Conservation (phyloP, 1,284 basidiomycete genomes). For the Pseudozyma tsukubaensis region DNA sequence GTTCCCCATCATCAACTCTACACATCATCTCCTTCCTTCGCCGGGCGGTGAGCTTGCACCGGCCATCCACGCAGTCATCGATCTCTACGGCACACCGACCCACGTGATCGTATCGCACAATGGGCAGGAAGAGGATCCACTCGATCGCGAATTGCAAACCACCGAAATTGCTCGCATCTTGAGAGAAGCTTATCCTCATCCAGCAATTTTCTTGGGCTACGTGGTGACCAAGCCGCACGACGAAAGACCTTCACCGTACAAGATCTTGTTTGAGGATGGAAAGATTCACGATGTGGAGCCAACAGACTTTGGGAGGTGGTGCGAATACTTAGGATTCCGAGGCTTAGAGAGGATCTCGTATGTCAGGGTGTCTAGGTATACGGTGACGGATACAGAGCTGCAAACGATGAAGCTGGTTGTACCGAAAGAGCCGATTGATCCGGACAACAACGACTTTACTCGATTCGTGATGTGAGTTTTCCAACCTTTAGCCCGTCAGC, state of each 20-base stretch:
- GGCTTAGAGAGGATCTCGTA: conserved; percentile 60
- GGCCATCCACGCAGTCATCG: conserved; percentile 79
- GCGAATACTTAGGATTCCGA: conserved; percentile 66
- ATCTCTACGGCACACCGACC: conserved; percentile 83
- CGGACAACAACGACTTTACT: conserved; percentile 48
- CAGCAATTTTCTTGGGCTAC: conserved; percentile 81
- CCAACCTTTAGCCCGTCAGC: background rate
- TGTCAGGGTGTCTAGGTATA: conserved; percentile 62
- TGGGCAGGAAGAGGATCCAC: conserved; percentile 88
- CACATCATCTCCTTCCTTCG: conserved; percentile 88
- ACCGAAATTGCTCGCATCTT: conserved; percentile 84
- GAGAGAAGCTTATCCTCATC: conserved; percentile 78
- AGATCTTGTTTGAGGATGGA: conserved; percentile 74
- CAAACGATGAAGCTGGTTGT: conserved; percentile 64
- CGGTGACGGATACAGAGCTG: conserved; percentile 65
- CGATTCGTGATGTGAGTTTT: conserved; percentile 46
- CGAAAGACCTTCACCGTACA: conserved; percentile 81
- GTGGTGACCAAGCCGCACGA: conserved; percentile 82
- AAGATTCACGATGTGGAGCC: conserved; percentile 71
- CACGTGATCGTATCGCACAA: conserved; percentile 90
- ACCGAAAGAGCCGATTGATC: conserved; percentile 49
- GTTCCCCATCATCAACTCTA: conserved; percentile 91
- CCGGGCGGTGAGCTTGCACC: conserved; percentile 85
- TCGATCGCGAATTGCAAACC: conserved; percentile 89
- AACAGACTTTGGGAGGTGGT: conserved; percentile 60